A percentile compares a stretch with the other conserved stretches of the same genome.
Conservation (phyloP, 768 basidiomycete species). For the Leucogyrophana mollusca region DNA sequence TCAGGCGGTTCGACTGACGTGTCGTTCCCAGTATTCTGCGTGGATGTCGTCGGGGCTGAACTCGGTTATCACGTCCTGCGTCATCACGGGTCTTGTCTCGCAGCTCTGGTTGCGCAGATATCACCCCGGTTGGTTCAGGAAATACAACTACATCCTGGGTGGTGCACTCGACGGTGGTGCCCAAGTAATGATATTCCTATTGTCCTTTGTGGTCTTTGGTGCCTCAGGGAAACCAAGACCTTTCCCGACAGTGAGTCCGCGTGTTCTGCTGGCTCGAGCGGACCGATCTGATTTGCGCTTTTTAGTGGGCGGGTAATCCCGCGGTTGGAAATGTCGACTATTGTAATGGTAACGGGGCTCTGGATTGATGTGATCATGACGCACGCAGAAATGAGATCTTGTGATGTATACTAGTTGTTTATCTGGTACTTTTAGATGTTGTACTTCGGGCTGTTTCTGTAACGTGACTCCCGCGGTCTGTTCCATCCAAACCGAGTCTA, state of each 20-base stretch:
- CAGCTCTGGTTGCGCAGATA: conserved; percentile 59
- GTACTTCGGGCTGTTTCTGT: too few species aligned
- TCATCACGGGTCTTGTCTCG: conserved; percentile 54
- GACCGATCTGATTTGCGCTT: too few species aligned
- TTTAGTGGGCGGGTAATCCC: conserved; percentile 57
- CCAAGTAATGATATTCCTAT: conserved; percentile 62
- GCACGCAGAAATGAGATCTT: too few species aligned
- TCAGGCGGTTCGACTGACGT: conserved; percentile 5
- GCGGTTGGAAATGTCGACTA: conserved; percentile 52
- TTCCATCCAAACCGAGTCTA: too few species aligned
- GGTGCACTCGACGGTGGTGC: conserved; percentile 63
- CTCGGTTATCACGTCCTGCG: conserved; percentile 45
- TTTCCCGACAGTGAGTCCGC: too few species aligned
- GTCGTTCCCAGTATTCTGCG: conserved; percentile 35
- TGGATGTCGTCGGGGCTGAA: conserved; percentile 54
- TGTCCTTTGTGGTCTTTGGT: conserved; percentile 66
- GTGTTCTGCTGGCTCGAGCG: conserved; percentile 3
- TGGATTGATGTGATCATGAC: conserved; percentile 32
- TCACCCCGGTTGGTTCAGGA: conserved; percentile 65
- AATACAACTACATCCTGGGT: conserved; percentile 65
- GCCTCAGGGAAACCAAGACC: conserved; percentile 34
- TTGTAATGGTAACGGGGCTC: conserved; percentile 58
- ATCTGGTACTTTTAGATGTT: too few species aligned
- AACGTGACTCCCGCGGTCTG: too few species aligned
- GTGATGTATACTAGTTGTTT: too few species aligned